Evolutionary conservation across 805 yeast genomes (phyloP), one percentile per base, ranked within the genome.

Genomic region (Candida endomychidarum): DNA sequence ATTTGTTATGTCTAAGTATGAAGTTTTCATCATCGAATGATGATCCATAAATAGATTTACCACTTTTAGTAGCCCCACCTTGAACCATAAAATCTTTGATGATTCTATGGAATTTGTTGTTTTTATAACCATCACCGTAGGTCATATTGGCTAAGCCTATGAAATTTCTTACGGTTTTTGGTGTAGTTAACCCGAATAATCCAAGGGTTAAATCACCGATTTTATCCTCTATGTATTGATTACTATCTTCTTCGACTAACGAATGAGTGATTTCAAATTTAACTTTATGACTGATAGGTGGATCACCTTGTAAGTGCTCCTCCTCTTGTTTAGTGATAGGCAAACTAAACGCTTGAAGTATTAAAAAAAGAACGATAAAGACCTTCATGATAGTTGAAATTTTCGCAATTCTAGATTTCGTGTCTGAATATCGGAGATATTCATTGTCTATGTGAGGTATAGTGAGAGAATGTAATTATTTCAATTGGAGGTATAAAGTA

Each of bases 41-140:
- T 2, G 37, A 41, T 2, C 54, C 54, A 33, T 82, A 84, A 57
- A 84, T 83, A 24, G 88, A 81, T 54, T 96, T 96, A 58, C 82
- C 53, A 17, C 33, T 22, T 33, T 52, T 52, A 32, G 60, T 57
- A 36, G 60, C 61, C 7, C 74, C 74, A 7, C 69, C 67, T 39
- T 69, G 74, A 20, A 68, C 54, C 62, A 69, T 60, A 40, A 65
- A 67, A 37, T 59, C 49, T 36, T 54, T 42, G 15, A 69, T 58
- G 17, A 67, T 52, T 14, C 74, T 47, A 52, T 69, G 74, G 49
- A 69, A 61, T 42, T 78, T 76, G 32, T 87, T 81, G 57, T 75
- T 78, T 60, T 79, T 77, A 77, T 82, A 89, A 37, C 96, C 96
- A 41, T 49, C 59, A 3, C 65, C 66, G 20, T 50, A 49, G 3